Evolutionary conservation across 768 basidiomycete genomes (phyloP), one percentile per base, ranked within the genome.

Genomic region (Xanthoconium stramineum): DNA sequence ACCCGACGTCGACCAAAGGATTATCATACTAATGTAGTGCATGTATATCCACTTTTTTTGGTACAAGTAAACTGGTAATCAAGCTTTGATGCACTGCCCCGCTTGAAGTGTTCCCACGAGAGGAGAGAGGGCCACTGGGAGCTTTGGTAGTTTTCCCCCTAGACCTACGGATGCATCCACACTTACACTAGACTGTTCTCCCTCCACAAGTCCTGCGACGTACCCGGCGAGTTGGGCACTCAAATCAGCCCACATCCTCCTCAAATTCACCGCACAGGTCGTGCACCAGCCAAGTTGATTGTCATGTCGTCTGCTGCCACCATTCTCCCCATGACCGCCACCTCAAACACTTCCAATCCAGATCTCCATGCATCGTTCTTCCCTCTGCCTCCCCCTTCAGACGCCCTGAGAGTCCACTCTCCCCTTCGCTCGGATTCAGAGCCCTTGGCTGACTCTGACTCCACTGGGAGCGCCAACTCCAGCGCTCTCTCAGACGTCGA

Each of bases 401-500:
- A 69, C 53, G 20, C 37, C 17, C 6, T 52, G 3, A 28, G 28
- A 48, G 9, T 52, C 39, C 63, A 53, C 12, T 65, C 64, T 0
- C 65, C 58, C 43, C 59, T 60, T 49, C 61, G 52, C 38, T 59
- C 63, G n/a, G 68, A 61, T 47, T 62, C 64, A 48, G 74, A 71
- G 40, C 61, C 71, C 14, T 65, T 68, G 37, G 51, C 55, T 9
- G 69, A 72, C 29, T 61, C 60, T 2, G 75, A 73, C 43, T 52
- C 57, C 53, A 69, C 66, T 10, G 65, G 53, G 14, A 63, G 60
- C 54, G 37, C 57, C 33, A 71, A 68, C 35, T 37, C 50, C 47
- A 61, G 69, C 53, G 44, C 57, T 42, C 58, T 65, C 55, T 28
- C 56, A 19, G 89, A 89, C 58, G 82, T 85, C 60, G 91, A 93